These are phyloP conservation scores for Ramaria rubella DNA, from an alignment of 768 basidiomycete species.

Conservation along the genomic window DNA sequence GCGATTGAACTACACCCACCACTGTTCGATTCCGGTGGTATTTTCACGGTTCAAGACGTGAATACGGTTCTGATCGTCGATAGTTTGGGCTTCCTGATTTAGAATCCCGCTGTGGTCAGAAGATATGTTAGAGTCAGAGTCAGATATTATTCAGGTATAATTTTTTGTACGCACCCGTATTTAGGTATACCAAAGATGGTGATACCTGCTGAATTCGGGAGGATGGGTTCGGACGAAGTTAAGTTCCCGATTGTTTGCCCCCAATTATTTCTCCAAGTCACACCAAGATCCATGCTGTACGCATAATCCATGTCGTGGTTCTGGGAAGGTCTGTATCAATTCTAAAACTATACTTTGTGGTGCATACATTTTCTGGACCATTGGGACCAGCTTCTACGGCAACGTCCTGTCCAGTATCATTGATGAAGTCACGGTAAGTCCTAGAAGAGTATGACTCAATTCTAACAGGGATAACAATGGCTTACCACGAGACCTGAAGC, in stretches of 20 bases:
- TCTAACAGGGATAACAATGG: not conserved
- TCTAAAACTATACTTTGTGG: not conserved
- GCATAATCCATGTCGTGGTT: slow-evolving; percentile 34
- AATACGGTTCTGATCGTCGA: slow-evolving; percentile 24
- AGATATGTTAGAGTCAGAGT: not conserved
- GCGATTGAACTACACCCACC: slow-evolving; percentile 16
- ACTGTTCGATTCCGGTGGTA: slow-evolving; percentile 28
- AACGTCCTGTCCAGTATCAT: slow-evolving; percentile 32
- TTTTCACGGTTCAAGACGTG: slow-evolving; percentile 34
- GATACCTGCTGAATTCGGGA: slow-evolving; percentile 30
- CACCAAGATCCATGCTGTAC: slow-evolving; percentile 24
- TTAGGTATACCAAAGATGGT: slow-evolving; percentile 31
- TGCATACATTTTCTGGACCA: slow-evolving; percentile 32
- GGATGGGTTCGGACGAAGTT: slow-evolving; percentile 21
- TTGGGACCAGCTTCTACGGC: slow-evolving; percentile 35
- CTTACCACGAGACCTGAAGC: slow-evolving; percentile 28
- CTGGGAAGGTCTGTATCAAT: no score
- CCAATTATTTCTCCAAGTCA: slow-evolving; percentile 34
- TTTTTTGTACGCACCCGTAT: slow-evolving; percentile 27
- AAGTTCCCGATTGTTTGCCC: slow-evolving; percentile 25
- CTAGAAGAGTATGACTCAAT: slow-evolving; percentile 16
- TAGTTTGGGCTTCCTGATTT: slow-evolving; percentile 29
- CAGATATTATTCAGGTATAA: not conserved
- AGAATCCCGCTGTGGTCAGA: slow-evolving; percentile 23
- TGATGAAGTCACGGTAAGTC: slow-evolving; percentile 36